Conservation (phyloP, 129 eudicot genomes). For the Lactuca sativa region DNA sequence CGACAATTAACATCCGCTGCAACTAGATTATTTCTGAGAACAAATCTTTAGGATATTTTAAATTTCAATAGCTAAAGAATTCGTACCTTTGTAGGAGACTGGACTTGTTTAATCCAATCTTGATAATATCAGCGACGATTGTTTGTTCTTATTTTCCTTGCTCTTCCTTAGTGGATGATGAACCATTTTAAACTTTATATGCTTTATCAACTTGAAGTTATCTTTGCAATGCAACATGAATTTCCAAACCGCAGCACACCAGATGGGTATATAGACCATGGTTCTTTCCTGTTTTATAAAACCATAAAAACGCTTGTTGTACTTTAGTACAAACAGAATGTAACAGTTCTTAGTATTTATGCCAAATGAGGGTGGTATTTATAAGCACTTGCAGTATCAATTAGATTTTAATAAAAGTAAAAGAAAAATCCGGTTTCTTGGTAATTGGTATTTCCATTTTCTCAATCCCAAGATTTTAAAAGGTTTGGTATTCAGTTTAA, state of each 20-base stretch:
- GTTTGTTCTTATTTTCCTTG: background rate
- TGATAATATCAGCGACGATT: conserved; percentile 10
- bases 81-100: background rate
- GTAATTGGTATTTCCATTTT: background rate
- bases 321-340: no score
- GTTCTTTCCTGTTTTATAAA: no score
- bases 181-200: conserved; percentile 8
- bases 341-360: no score
- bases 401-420: background rate
- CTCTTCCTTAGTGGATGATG: background rate
- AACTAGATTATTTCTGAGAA: background rate
- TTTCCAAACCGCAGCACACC: background rate
- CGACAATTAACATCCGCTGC: background rate
- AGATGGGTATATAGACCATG: background rate
- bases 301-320: no score
- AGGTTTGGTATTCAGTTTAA: background rate
- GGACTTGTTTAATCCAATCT: conserved; percentile 4
- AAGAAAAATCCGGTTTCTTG: background rate
- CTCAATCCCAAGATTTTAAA: background rate
- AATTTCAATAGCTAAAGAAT: background rate
- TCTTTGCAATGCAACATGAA: background rate
- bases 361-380: background rate
- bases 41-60: conserved; percentile 6
- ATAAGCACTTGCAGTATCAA: background rate
- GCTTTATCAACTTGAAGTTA: background rate